Percentiles rank a stretch among this genome's conserved stretches.
Conservation (phyloP, 352 stramenopile species). For the Phytophthora tubulina region DNA sequence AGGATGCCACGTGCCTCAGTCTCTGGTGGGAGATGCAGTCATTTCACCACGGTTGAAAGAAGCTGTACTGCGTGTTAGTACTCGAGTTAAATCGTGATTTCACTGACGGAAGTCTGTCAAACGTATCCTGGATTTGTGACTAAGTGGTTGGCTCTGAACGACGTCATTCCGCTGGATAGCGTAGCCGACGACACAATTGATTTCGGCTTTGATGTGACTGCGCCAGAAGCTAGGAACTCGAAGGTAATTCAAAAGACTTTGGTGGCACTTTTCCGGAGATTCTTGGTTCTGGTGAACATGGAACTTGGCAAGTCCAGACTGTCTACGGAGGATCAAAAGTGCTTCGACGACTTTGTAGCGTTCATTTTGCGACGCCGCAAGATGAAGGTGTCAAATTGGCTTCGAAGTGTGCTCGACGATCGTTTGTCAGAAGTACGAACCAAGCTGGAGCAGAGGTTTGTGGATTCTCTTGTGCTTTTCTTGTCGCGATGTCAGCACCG, state of each 20-base stretch:
- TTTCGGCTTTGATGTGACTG: constrained; percentile 40
- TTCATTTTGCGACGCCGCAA: constrained; percentile 46
- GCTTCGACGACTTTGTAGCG: constrained; percentile 36
- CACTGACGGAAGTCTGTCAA: constrained; percentile 40
- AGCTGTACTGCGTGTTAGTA: constrained; percentile 20
- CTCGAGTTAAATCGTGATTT: constrained; percentile 25
- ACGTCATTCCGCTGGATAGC: constrained; percentile 31
- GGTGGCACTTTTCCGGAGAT: constrained; percentile 5
- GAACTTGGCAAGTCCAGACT: constrained; percentile 18
- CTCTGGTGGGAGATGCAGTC: constrained; percentile 4
- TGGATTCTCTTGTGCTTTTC: constrained; percentile 22
- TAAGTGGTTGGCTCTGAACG: constrained; percentile 42
- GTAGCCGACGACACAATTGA: constrained; percentile 54
- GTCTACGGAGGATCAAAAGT: constrained; percentile 15
- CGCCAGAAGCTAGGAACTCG: constrained; percentile 1
- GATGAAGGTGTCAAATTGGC: constrained; percentile 33
- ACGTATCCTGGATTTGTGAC: constrained; percentile 31
- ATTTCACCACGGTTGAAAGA: constrained; percentile 43
- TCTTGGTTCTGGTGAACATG: background rate
- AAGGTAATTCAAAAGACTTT: constrained; percentile 13
- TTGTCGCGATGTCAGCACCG: constrained; percentile 56
- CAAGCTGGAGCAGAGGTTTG: constrained; percentile 23
- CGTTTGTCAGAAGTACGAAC: constrained; percentile 25
- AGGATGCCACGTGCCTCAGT: constrained; percentile 36
- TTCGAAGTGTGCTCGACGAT: constrained; percentile 18